Base-by-base conservation (phyloP, 2,329 filamentous ascomycete genomes). In the Cadophora sp. region DNA sequence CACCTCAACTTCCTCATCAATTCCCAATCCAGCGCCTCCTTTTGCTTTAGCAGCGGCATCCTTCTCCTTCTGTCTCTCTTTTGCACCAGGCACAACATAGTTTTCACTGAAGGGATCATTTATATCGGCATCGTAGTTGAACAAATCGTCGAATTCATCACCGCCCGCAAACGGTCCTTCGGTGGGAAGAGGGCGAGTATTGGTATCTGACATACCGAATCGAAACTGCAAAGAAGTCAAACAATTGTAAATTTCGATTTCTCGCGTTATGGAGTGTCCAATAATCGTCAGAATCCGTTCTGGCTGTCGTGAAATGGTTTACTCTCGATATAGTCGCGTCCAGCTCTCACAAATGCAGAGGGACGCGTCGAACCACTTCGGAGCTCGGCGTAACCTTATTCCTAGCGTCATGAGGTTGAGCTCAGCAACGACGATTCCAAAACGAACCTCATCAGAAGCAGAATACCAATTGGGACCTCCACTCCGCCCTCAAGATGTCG, bases 1-100 rank as follows among this genome's bases (percentile, higher is more conserved):
- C 4, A 97, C 85, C 64, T 92, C 90, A 62, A 99, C 87, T 74
- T 97, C 93, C 75, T 96, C 89, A 71, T 98, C 94, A 65, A 97
- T 88, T 55, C 94, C 94, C 2, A 97, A 80, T 0, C 83, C 84
- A 9, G 82, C 83, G 33, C 84, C 72, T 86, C 85, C 69, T 82
- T 84, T 67, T 79, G 76, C 41, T 77, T 73, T 69, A 50, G 62
- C 47, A 66, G 74, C 65, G 60, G 73, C 71, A 61, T 78, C 76
- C n/a, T 83, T 81, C 27, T 87, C 84, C 1, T 83, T 82, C 65
- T 71, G 66, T 51, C 63, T 66, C 59, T 74, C 66, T 64, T 73
- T 73, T n/a, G 51, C 59, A 36, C 45, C 61, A 39, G 70, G 62
- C 20, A 59, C 64, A 24, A 70, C 64, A 59, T 73, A 74, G 27